Base-by-base conservation (phyloP, 352 stramenopile species). In the Detonula confervacea region DNA sequence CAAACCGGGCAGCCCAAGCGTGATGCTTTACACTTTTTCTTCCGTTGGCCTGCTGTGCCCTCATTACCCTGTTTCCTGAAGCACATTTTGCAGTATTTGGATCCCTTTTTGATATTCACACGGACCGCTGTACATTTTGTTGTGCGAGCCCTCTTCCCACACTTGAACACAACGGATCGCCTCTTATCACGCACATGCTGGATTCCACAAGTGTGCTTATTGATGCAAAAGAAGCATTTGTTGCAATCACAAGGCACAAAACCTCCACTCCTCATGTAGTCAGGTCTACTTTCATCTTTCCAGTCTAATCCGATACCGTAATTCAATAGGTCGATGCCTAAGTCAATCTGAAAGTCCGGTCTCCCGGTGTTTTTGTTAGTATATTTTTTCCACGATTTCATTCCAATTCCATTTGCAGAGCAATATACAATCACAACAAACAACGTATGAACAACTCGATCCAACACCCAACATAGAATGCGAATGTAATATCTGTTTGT, bases 191-290 rank as follows among this genome's bases (percentile, higher is more conserved):
- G n/a, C n/a, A n/a, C n/a, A n/a, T n/a, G n/a, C n/a, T n/a, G n/a
- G 33, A 39, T 33, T 8, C 54, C 54, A 11, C 14, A 52, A 24
- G 62, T 70, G 14, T 68, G 33, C 4, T 20, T 22, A 65, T 74
- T 69, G 16, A 54, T 37, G 30, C 60, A 73, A 22, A 80, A 80
- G 30, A 52, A 80, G 33, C 72, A 80, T 24, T 65, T 42, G 0
- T 64, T 51, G 33, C 62, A 80, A 9, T 56, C 42, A 70, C 62
- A 74, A 3, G 72, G 72, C 0, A 68, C 16, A 9, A 61, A 62
- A 4, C 18, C 2, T 44, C 0, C 14, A 18, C 71, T 27, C 7
- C 57, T 44, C 69, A 77, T 71, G 18, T 37, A 77, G 7, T 60
- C 51, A 0, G 59, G 69, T 49, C 52, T 54, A 22, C 5, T 12